Evolutionary conservation across 164 flowering plant species (phyloP), one percentile per base, ranked within the genome.

Genomic region (Warburgia ugandensis): DNA sequence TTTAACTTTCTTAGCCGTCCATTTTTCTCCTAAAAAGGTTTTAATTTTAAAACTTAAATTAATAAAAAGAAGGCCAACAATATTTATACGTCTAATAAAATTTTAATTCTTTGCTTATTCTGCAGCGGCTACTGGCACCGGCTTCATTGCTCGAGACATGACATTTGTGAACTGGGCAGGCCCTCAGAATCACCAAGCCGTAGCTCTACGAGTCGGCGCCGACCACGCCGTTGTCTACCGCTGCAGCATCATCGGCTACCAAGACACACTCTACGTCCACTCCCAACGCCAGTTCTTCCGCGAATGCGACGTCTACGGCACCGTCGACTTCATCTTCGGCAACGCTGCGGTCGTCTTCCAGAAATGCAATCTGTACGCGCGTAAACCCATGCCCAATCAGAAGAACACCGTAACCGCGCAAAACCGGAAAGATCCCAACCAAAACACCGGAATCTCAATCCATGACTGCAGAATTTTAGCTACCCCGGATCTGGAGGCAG

Each of bases 361-460:
- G 28, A 77, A 78, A 37, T 83, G 96, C 43, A 76, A 64, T 52
- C 40, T 86, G 12, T 78, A 66, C 36, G 86, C 85, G 4, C 71
- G 92, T 0, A 86, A 79, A 61, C 92, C 96, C 14, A 72, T 81
- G 84, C 29, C 56, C 32, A 8, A 1, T 0, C 96, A 86, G 47
- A 86, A 83, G 58, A 79, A 74, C 67, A 86, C 92, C 17, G 66
- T 86, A 54, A 84, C 92, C 0, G 96, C 96, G 40, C 96, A 86
- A 55, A 81, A 77, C 50, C 78, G 99, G 0, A 88, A 89, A 47
- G 99, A 94, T 73, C 96, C 94, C 4, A 80, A 80, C 19, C 97
- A 89, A 25, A 86, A 84, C 69, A 86, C 97, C 0, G 99, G 99
- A 11, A 86, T 89, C 3, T 94, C 97, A 0, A 89, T 94, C 68